Evolutionary conservation across 768 basidiomycete genomes (phyloP), one percentile per base, ranked within the genome.

Genomic region (Kwoniella mangroviensis): DNA sequence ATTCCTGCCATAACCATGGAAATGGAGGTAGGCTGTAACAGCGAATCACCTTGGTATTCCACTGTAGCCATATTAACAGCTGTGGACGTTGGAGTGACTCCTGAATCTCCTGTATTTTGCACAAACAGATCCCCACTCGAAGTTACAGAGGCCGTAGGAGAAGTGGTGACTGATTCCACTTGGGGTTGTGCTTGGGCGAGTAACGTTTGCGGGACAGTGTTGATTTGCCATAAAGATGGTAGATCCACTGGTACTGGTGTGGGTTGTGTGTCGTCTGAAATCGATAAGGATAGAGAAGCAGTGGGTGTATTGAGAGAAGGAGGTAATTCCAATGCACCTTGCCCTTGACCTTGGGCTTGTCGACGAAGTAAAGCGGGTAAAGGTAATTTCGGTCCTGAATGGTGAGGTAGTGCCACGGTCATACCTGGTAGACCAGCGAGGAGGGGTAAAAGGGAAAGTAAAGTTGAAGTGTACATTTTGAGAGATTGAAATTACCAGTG

Each of bases 401-500:
- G n/a, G 22, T 51, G 22, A 52, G 57, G 55, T n/a, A 43, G 17
- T 9, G 40, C 34, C 17, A 21, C n/a, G n/a, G n/a, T n/a, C n/a
- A n/a, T n/a, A n/a, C n/a, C n/a, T n/a, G n/a, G n/a, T n/a, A n/a
- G n/a, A n/a, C n/a, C 15, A n/a, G 63, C 54, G 45, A 69, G 63
- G 5, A 70, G 24, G 22, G 69, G 69, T 45, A 70, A 64, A 3
- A 70, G 49, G 26, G 69, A 34, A 56, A 65, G n/a, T 5, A 70
- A 42, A 26, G 64, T 22, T 17, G 69, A 53, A 56, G 64, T 19
- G 55, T 67, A 28, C 66, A 67, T 67, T 13, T 51, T 67, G 66
- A 1, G 34, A 34, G 34, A 34, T 28, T 34, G 34, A 7, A 34
- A 6, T 34, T 57, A 21, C 10, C 11, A 52, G 22, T 54, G 63